phyloP scores from a whole-genome alignment of 305 asterid species.

The Solanum hybrid region DNA sequence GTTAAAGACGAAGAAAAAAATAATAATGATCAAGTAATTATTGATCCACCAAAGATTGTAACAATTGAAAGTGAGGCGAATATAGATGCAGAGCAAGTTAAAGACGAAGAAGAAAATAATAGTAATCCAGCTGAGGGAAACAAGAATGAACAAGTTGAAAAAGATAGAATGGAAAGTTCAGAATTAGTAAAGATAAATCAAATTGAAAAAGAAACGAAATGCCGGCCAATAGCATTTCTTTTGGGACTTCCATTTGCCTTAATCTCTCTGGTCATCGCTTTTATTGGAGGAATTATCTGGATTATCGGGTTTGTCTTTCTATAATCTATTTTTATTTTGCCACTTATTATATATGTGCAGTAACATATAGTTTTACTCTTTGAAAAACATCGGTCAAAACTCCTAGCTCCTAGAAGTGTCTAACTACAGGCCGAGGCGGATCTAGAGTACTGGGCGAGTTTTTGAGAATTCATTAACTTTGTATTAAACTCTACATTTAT shows the following conservation, averaged over 20 bases:
- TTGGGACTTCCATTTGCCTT: slow-evolving; percentile 59
- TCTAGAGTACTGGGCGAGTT: too few species aligned
- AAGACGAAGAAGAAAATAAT: background rate
- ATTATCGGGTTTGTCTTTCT: slow-evolving; percentile 31
- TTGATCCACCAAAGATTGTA: background rate
- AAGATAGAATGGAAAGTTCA: background rate
- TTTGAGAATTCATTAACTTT: rapidly evolving
- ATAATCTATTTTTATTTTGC: background rate
- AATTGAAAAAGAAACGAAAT: background rate
- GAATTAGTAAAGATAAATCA: background rate
- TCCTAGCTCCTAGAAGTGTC: background rate
- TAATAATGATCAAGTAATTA: background rate
- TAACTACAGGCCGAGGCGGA: background rate
- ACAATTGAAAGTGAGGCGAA: background rate
- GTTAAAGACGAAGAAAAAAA: background rate
- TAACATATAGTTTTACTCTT: background rate
- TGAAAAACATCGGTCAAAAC: background rate
- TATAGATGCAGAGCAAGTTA: background rate
- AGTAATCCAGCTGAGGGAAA: background rate
- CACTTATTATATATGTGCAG: background rate
- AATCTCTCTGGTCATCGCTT: slow-evolving; percentile 41
- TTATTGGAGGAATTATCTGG: slow-evolving; percentile 50
- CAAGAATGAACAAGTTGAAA: background rate
- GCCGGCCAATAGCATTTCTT: slow-evolving; percentile 54
- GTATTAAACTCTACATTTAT: too few species aligned